Evolutionary conservation across 2,329 filamentous ascomycete genomes (phyloP), one percentile per base, ranked within the genome.

Genomic region (Orbilia javanica): DNA sequence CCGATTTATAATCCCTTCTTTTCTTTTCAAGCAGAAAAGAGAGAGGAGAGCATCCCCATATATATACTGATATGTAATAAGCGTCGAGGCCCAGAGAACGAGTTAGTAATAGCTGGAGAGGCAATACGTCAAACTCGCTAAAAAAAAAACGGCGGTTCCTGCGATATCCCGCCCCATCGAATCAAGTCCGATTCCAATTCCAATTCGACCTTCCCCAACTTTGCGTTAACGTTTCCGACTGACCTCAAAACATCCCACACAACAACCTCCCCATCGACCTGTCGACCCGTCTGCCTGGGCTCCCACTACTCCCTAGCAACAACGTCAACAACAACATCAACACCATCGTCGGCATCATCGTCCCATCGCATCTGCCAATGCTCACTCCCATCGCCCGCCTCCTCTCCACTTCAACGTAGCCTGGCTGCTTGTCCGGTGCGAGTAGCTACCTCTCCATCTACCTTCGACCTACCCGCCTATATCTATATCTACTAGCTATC

Each of bases 161-260:
- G 46, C 69, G 48, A 57, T 66, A 65, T 63, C 55, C 48, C 69
- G 39, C 36, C 42, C 60, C 60, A 64, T 25, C 52, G 50, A 62
- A 65, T 27, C 25, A 18, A 44, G 3, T 13, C 34, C 39, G 7
- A 44, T 7, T 13, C 34, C 39, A 42, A 18, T 18, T 42, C 44
- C 20, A 10, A 25, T 27, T 29, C 25, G 13, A 34, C 44, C 57
- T 52, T 39, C 57, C 34, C 39, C 60, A 46, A 64, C 60, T 64
- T 64, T 27, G 20, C 8, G 8, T 31, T 18, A 42, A 42, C 20
- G 11, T 15, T 13, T 39, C 3, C 55, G 7, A 53, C 29, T 18
- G 34, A 34, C 15, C 20, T 27, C 8, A 10, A 18, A 34, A 18
- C 52, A 20, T 25, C 52, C 22, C 57, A 27, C 15, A 18, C n/a